These are phyloP conservation scores for Citrus inodora DNA, from an alignment of 345 rosid genomes.

Conservation along the genomic window DNA sequence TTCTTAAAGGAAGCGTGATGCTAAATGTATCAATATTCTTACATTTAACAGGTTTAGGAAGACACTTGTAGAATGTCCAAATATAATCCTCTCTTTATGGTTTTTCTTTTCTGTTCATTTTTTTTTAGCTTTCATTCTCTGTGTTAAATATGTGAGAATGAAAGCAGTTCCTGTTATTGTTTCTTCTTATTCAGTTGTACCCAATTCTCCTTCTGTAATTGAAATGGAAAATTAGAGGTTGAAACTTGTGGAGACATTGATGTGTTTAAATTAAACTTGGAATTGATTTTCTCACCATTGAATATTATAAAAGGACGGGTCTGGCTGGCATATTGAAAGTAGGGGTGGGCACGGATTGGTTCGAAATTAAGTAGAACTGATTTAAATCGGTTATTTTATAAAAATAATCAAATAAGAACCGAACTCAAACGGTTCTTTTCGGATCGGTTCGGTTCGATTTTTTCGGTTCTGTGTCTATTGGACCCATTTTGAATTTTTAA, in stretches of 20 bases:
- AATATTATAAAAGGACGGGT: neutral
- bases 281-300: neutral
- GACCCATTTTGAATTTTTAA: too few relatives aligned
- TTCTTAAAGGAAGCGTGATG: slow-evolving; percentile 15
- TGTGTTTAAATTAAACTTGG: neutral
- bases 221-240: slow-evolving; percentile 4
- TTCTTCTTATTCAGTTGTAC: neutral
- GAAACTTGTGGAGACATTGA: neutral
- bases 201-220: neutral
- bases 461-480: too few relatives aligned
- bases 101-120: neutral
- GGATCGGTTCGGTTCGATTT: too few relatives aligned
- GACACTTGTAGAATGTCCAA: slow-evolving; percentile 1
- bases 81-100: neutral
- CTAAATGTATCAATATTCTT: slow-evolving; percentile 11
- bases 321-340: neutral
- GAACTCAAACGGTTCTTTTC: too few relatives aligned
- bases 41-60: neutral
- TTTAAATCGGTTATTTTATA: too few relatives aligned
- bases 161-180: slow-evolving; percentile 3
- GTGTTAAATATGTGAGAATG: slow-evolving; percentile 9
- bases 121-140: neutral
- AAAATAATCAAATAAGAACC: too few relatives aligned
- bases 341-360: too few relatives aligned
- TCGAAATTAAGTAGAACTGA: too few relatives aligned